A percentile compares a stretch with the other conserved stretches of the same genome.
Evolutionary conservation across 2,329 filamentous ascomycete genomes (phyloP).

Genomic region (Fusarium circinatum): DNA sequence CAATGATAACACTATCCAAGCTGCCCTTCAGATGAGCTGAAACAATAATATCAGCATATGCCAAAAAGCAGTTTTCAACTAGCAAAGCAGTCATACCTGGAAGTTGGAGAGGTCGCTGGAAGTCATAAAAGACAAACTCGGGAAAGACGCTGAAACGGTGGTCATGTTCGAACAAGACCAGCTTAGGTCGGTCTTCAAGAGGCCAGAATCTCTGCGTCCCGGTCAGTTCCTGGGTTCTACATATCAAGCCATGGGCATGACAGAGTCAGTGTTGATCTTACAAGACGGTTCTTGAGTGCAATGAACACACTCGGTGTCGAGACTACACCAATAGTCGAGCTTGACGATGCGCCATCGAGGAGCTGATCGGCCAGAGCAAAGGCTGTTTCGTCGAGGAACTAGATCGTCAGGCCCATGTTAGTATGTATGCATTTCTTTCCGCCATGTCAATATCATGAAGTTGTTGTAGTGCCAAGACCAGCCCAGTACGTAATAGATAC

Average conservation of each 20-base stretch:
- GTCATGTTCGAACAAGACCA: slow-evolving; percentile 79
- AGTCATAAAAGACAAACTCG: slow-evolving; percentile 81
- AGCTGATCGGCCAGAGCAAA: slow-evolving; percentile 70
- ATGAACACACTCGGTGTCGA: slow-evolving; percentile 83
- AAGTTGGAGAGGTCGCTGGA: slow-evolving; percentile 72
- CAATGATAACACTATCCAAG: slow-evolving; percentile 76
- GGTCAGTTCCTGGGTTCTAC: slow-evolving; percentile 14
- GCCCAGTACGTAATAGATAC: slow-evolving; percentile 40
- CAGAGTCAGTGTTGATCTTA: neutral
- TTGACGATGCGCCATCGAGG: slow-evolving; percentile 66
- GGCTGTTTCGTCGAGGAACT: slow-evolving; percentile 81
- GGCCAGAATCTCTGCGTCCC: slow-evolving; percentile 33
- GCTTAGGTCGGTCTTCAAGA: slow-evolving; percentile 57
- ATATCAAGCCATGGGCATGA: neutral
- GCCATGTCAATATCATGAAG: slow-evolving; percentile 33
- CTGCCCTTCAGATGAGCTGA: slow-evolving; percentile 67
- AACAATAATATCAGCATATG: neutral
- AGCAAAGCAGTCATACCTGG: slow-evolving; percentile 55
- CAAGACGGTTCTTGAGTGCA: slow-evolving; percentile 76
- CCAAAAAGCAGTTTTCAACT: neutral
- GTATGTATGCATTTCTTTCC: neutral
- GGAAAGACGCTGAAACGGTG: slow-evolving; percentile 77
- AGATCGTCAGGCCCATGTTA: slow-evolving; percentile 15
- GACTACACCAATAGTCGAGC: slow-evolving; percentile 73
- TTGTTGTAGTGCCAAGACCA: slow-evolving; percentile 26